Percentiles rank a stretch among this genome's conserved stretches.
These are phyloP conservation scores for Naegleria gruberi DNA, from an alignment of 208 protist species.

Conservation along the genomic window DNA sequence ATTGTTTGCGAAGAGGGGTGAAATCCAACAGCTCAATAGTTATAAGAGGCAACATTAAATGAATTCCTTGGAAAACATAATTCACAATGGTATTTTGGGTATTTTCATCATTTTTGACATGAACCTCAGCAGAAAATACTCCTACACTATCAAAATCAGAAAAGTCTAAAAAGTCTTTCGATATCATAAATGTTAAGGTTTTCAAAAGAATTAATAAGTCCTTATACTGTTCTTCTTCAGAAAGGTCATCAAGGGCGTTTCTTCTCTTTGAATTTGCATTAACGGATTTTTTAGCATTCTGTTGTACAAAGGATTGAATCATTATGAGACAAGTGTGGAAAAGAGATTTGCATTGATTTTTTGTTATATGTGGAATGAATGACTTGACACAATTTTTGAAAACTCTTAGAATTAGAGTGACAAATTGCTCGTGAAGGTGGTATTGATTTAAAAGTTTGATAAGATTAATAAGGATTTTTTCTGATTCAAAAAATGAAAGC, in stretches of 20 bases:
- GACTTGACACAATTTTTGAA: background rate
- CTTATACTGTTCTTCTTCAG: background rate
- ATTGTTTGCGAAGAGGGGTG: background rate
- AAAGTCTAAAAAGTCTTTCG: conserved; percentile 14
- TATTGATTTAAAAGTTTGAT: background rate
- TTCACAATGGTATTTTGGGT: background rate
- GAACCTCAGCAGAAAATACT: background rate
- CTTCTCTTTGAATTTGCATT: background rate
- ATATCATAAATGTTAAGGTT: background rate
- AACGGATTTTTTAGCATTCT: background rate
- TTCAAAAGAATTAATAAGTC: background rate
- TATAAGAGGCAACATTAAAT: background rate
- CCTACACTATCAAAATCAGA: background rate
- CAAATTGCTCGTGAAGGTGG: background rate
- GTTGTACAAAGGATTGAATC: background rate
- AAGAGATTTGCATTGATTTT: background rate
- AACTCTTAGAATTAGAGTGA: background rate
- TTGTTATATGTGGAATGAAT: background rate
- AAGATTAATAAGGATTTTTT: background rate
- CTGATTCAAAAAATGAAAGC: background rate
- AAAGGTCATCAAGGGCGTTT: background rate
- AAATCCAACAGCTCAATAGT: background rate
- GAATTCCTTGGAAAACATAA: conserved; percentile 5
- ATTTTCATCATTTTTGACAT: background rate
- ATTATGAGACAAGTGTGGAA: background rate